Evolutionary conservation across 2,329 filamentous ascomycete species (phyloP), one percentile per base, ranked within the genome.

Genomic region (Oidium heveae): DNA sequence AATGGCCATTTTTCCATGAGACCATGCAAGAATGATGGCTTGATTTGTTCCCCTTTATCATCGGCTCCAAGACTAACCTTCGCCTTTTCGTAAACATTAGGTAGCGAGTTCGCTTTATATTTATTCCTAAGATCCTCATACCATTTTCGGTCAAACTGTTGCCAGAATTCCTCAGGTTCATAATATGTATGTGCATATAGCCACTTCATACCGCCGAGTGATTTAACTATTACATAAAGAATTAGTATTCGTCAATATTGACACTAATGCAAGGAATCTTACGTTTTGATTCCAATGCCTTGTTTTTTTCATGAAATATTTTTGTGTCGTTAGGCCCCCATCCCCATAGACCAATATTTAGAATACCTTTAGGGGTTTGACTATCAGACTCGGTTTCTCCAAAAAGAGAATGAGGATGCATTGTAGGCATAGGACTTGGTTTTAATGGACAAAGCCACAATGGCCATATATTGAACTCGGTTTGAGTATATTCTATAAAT

Each of bases 151-250:
- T 76, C 71, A 64, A 84, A 84, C 53, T 79, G 70, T 36, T 68
- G 61, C 79, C 80, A 84, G 67, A 84, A 86, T 63, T 84, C 77
- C 0, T 73, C 68, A 63, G 83, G 75, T n/a, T 75, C 73, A 66
- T 91, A 91, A 68, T 87, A 93, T 0, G 84, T 82, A 62, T 89
- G 83, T 2, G 86, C 85, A 66, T 94, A 93, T 13, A 93, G 70
- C 82, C 85, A 91, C 69, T 93, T 93, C 70, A 83, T 77, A 2
- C 86, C 86, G 50, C 80, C 79, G 0, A 91, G 73, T 59, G 77
- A 72, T 51, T 71, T 70, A 4, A 88, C 44, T 47, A 47, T 22
- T 5, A 24, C 2, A 18, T 7, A 47, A 15, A n/a, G 15, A 32
- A 32, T 47, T 22, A 28, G 24, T 47, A 15, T 20, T 28, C 6